Evolutionary conservation across 176 grass and related monocot species (phyloP), one percentile per base, ranked within the genome.

Genomic region (Areca catechu): DNA sequence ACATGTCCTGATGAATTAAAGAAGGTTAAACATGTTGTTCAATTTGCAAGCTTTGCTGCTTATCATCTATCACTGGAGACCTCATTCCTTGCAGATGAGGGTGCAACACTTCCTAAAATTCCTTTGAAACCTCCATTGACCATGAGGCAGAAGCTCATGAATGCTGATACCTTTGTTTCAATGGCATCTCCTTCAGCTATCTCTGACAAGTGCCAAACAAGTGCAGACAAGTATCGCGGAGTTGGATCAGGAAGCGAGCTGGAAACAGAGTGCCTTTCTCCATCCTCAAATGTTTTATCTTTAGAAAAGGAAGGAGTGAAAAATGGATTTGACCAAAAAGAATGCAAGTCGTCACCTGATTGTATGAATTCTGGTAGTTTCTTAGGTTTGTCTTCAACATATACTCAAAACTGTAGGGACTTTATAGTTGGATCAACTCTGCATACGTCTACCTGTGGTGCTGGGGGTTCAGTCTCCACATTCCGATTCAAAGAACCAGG

Each of bases 51-150:
- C 17, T 95, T 95, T 81, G 91, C 91, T 65, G 83, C 91, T 24
- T 86, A 95, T 83, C 91, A 95, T 72, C 77, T 95, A 48, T 90
- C 70, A 60, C 64, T 84, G 43, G 79, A 95, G 71, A 84, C 74
- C 21, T 95, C 91, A 69, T 95, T 90, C 49, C 74, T 95, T 68
- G 83, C 77, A 27, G 91, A 95, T 53, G 91, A 89, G 72, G 91
- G 91, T 4, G 85, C 91, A 47, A 81, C 64, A 57, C 28, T 85
- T 60, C 69, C 79, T 54, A 78, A 56, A 63, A 62, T 74, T 74
- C 60, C 71, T 75, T 79, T 61, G 65, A 27, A 54, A 71, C 58
- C 61, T 68, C 29, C 17, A 10, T 52, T 65, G 16, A 21, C 27
- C 30, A 49, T 63, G 58, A 47, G 48, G 34, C 54, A 83, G 54